Percentiles rank a stretch among this genome's conserved stretches.
Evolutionary conservation across 352 stramenopile species (phyloP).

Genomic region (Hyaloperonospora brassicae): DNA sequence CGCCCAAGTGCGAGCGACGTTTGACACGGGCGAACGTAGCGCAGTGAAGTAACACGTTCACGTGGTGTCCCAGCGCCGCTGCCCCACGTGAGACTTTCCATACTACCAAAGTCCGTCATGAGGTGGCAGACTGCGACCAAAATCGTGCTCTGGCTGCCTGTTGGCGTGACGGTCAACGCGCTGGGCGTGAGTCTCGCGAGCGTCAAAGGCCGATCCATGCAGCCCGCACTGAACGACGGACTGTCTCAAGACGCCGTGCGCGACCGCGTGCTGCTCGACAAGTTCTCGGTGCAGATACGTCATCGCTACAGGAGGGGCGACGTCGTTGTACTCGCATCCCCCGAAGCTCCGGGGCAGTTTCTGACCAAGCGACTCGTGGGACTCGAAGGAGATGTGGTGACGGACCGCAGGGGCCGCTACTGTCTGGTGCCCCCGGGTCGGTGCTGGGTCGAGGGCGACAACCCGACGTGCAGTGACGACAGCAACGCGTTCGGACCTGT

Average conservation of each 20-base stretch:
- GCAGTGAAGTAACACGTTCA: too few relatives aligned
- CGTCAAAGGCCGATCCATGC: slow-evolving; percentile 79
- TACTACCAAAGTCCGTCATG: too few relatives aligned
- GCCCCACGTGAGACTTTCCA: too few relatives aligned
- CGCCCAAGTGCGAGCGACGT: too few relatives aligned
- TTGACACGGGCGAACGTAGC: too few relatives aligned
- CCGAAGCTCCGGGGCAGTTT: slow-evolving; percentile 40
- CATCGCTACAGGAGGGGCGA: slow-evolving; percentile 59
- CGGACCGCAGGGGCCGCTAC: slow-evolving; percentile 31
- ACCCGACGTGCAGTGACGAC: slow-evolving; percentile 65
- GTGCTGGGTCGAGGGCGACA: slow-evolving; percentile 84
- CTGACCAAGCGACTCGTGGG: slow-evolving; percentile 77
- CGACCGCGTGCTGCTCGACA: slow-evolving; percentile 80
- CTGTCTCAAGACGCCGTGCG: slow-evolving; percentile 52
- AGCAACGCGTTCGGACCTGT: slow-evolving; percentile 70
- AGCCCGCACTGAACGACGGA: slow-evolving; percentile 72
- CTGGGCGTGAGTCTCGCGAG: slow-evolving; percentile 60
- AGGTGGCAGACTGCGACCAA: slow-evolving; percentile 56
- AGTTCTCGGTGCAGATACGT: slow-evolving; percentile 73
- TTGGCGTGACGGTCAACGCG: slow-evolving; percentile 71
- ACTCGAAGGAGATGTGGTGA: slow-evolving; percentile 66
- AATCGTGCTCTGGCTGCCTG: slow-evolving; percentile 67
- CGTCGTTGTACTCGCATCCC: slow-evolving; percentile 72
- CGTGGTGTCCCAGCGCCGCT: too few relatives aligned
- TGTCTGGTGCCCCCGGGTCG: slow-evolving; percentile 57